Conservation (phyloP, 2,329 filamentous ascomycete species). For the Helotiales sp. region DNA sequence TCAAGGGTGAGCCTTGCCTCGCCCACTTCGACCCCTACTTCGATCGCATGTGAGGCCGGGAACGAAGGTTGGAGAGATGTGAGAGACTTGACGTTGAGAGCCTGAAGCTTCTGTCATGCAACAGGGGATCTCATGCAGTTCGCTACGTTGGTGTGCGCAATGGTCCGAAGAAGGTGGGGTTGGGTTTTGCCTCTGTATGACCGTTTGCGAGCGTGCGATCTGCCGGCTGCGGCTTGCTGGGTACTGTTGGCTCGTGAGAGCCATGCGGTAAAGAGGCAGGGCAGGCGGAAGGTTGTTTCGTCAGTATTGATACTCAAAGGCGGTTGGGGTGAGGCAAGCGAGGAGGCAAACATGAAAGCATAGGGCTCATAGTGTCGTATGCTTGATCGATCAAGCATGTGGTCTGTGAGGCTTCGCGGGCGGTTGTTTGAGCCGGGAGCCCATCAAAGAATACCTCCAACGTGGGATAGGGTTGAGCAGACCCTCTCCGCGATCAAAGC, state of each 20-base stretch:
- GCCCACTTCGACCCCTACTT: neutral
- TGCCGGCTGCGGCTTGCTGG: slow-evolving; percentile 13
- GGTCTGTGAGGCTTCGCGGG: slow-evolving; percentile 3
- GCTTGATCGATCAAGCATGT: slow-evolving; percentile 1
- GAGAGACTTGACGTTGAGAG: slow-evolving; percentile 20
- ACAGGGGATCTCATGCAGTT: slow-evolving; percentile 13
- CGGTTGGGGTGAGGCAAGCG: slow-evolving; percentile 14
- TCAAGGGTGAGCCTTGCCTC: slow-evolving; percentile 2
- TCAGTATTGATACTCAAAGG: slow-evolving; percentile 1
- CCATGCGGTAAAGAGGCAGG: neutral
- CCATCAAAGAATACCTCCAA: neutral
- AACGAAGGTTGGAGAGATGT: neutral
- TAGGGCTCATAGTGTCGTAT: neutral
- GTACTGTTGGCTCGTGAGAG: neutral
- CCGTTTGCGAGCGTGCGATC: slow-evolving; percentile 18
- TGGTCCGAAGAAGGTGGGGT: slow-evolving; percentile 15
- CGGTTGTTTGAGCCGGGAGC: neutral
- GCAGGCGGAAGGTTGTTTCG: neutral
- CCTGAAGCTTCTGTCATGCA: slow-evolving; percentile 7
- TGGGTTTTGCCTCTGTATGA: slow-evolving; percentile 12
- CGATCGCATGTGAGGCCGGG: slow-evolving; percentile 4
- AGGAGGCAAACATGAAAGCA: neutral
- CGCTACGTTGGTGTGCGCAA: slow-evolving; percentile 13
- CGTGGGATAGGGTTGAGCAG: slow-evolving; percentile 2
- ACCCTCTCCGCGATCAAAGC: slow-evolving; percentile 20